Evolutionary conservation across 495 filamentous ascomycete genomes (phyloP).

Genomic region (Aspergillus sclerotioniger): DNA sequence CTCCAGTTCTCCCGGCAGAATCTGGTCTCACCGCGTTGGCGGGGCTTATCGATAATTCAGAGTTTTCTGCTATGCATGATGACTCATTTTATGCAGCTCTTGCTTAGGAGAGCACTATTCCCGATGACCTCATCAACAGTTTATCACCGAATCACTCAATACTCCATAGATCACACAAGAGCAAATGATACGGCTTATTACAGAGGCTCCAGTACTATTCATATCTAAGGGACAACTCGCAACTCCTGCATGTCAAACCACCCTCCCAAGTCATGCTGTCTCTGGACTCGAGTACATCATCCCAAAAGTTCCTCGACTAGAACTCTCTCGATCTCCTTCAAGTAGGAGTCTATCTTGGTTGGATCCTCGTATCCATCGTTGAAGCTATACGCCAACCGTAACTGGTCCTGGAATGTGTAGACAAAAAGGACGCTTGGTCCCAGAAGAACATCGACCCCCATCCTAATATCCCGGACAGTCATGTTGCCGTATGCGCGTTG

Average conservation of each 20-base stretch:
- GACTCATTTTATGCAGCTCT: neutral
- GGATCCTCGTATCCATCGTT: constrained; percentile 9
- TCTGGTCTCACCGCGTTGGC: constrained; percentile 20
- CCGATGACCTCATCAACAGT: too few species aligned
- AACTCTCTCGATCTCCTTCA: constrained; percentile 1
- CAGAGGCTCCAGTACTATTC: too few species aligned
- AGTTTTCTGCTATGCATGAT: constrained; percentile 6
- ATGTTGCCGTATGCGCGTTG: constrained; percentile 3
- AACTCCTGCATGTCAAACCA: too few species aligned
- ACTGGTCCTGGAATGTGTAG: constrained; percentile 5
- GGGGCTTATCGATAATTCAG: constrained; percentile 20
- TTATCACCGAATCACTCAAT: too few species aligned
- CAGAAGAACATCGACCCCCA: constrained; percentile 3
- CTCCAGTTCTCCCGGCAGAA: constrained; percentile 25
- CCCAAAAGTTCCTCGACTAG: constrained; percentile 1
- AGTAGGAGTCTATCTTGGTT: neutral
- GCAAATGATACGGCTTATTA: too few species aligned
- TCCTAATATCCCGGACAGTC: neutral
- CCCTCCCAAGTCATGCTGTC: too few species aligned
- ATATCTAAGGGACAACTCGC: too few species aligned
- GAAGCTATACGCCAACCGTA: constrained; percentile 4
- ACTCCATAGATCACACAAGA: too few species aligned
- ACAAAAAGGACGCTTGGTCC: neutral
- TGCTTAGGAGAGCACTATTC: neutral
- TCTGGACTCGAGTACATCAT: neutral